phyloP scores from a whole-genome alignment of 345 rosid genomes.

The Dipteronia sinensis region DNA sequence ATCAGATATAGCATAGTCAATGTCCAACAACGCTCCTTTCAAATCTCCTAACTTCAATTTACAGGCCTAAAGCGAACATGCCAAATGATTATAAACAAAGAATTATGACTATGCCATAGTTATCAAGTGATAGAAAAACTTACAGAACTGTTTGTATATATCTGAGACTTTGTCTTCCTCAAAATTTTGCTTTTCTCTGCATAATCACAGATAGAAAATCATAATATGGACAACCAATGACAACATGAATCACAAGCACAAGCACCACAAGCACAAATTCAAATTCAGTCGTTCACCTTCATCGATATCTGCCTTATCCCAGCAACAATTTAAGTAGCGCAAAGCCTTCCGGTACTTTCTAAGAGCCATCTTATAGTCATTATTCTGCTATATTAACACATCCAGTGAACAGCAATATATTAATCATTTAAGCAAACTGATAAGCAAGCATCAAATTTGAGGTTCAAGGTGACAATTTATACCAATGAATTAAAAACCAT shows the following conservation, averaged over 20 bases:
- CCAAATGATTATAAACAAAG: not conserved
- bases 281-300: slow-evolving; percentile 52
- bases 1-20: slow-evolving; percentile 90
- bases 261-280: not conserved
- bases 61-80: slow-evolving; percentile 58
- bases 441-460: not conserved
- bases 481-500: too few relatives aligned
- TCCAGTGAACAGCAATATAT: not conserved
- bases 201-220: slow-evolving; percentile 20
- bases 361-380: slow-evolving; percentile 91
- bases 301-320: slow-evolving; percentile 96
- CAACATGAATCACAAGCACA: not conserved
- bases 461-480: too few relatives aligned
- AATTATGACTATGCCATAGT: not conserved
- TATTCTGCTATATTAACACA: slow-evolving; percentile 48
- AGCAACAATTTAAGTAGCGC: slow-evolving; percentile 83
- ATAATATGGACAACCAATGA: not conserved
- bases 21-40: slow-evolving; percentile 84
- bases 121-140: slow-evolving; percentile 27
- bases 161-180: slow-evolving; percentile 89
- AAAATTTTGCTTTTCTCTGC: slow-evolving; percentile 72
- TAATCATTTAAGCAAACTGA: not conserved
- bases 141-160: slow-evolving; percentile 91
- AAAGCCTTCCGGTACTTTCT: slow-evolving; percentile 89
- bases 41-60: slow-evolving; percentile 81